Evolutionary conservation across 495 filamentous ascomycete genomes (phyloP).

Genomic region (Penicillium canariense): DNA sequence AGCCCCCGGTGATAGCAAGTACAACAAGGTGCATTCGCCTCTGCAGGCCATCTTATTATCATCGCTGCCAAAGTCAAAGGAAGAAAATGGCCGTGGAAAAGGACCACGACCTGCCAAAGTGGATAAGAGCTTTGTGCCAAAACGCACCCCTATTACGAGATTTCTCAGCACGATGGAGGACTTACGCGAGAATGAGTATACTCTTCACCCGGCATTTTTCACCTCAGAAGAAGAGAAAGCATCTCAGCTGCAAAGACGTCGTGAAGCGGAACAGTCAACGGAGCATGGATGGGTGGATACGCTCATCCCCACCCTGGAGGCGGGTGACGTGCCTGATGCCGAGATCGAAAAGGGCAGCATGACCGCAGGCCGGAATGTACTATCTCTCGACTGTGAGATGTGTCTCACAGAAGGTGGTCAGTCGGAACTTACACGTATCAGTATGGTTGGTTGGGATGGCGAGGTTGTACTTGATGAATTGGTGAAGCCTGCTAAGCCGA

Average conservation of each 20-base stretch:
- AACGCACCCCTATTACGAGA: constrained; percentile 73
- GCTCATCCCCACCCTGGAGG: constrained; percentile 59
- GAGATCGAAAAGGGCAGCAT: constrained; percentile 78
- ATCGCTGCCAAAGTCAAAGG: constrained; percentile 59
- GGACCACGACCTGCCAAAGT: constrained; percentile 56
- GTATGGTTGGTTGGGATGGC: constrained; percentile 82
- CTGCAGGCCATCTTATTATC: constrained; percentile 74
- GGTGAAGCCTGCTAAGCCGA: constrained; percentile 81
- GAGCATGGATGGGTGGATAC: constrained; percentile 84
- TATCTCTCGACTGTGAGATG: constrained; percentile 96
- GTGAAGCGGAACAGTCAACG: constrained; percentile 36
- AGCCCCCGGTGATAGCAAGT: constrained; percentile 79
- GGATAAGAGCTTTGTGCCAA: constrained; percentile 59
- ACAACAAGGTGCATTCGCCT: constrained; percentile 77
- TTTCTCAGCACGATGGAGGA: constrained; percentile 70
- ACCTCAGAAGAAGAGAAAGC: constrained; percentile 39
- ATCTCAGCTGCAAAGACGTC: constrained; percentile 46
- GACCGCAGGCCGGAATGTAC: constrained; percentile 76
- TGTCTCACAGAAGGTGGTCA: constrained; percentile 73
- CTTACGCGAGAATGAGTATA: constrained; percentile 77
- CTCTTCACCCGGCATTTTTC: constrained; percentile 71
- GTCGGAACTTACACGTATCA: constrained; percentile 83
- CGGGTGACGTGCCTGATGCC: constrained; percentile 61
- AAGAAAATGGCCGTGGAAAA: constrained; percentile 48
- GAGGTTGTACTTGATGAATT: constrained; percentile 80